Evolutionary conservation across 2,329 filamentous ascomycete species (phyloP).

Genomic region (Penicillium sp.): DNA sequence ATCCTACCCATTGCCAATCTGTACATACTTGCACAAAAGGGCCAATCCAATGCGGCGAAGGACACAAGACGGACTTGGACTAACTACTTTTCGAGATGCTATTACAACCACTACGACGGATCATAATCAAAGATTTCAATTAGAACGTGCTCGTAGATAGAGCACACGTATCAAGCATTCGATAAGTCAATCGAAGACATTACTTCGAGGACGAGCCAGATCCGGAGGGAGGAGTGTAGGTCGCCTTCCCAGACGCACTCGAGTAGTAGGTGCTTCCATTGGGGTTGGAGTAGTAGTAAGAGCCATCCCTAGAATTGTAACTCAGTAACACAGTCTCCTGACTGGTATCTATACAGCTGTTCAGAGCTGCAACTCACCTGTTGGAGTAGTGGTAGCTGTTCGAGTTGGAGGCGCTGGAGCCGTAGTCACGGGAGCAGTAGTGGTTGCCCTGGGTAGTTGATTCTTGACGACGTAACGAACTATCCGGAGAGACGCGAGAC

Average conservation of each 20-base stretch:
- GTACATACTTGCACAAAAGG: no score
- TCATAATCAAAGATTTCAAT: no score
- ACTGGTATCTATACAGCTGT: neutral
- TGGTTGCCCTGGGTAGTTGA: slow-evolving; percentile 57
- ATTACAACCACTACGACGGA: neutral
- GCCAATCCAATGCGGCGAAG: no score
- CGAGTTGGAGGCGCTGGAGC: slow-evolving; percentile 51
- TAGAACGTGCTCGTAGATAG: no score
- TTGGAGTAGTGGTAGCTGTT: slow-evolving; percentile 65
- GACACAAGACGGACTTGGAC: no score
- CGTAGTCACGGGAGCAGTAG: slow-evolving; percentile 64
- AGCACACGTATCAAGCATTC: no score
- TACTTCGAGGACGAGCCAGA: neutral
- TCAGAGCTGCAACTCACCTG: slow-evolving; percentile 39
- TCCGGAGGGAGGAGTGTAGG: slow-evolving; percentile 54
- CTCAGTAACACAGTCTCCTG: neutral
- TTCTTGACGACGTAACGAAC: no score
- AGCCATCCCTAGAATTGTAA: slow-evolving; percentile 51
- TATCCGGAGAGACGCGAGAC: no score
- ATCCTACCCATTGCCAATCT: no score
- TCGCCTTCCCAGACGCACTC: no score
- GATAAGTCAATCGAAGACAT: no score
- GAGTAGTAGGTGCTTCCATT: slow-evolving; percentile 54
- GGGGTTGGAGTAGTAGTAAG: slow-evolving; percentile 70
- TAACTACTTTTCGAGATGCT: no score